Conservation (phyloP, 805 yeast genomes). For the Candida nonsorbophila region DNA sequence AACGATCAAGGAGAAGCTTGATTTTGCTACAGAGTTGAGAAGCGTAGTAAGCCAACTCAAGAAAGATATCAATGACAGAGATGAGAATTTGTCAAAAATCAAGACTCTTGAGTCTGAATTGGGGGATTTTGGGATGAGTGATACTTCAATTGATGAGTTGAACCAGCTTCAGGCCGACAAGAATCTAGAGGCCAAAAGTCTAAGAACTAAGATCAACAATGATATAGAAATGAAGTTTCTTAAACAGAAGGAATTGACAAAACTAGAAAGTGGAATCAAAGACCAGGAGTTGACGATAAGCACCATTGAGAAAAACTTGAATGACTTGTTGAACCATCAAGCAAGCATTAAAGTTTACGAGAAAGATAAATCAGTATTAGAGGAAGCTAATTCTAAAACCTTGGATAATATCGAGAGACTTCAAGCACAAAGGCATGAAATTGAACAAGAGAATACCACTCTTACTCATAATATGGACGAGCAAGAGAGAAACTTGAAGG, state of each 20-base stretch:
- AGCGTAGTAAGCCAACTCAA: constrained; percentile 27
- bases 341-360: constrained; percentile 24
- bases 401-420: too few species aligned
- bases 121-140: constrained; percentile 26
- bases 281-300: constrained; percentile 50
- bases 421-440: too few species aligned
- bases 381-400: too few species aligned
- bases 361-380: too few species aligned
- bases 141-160: constrained; percentile 38
- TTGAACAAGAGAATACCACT: too few species aligned
- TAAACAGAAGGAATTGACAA: constrained; percentile 36
- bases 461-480: too few species aligned
- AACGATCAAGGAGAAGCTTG: too few species aligned
- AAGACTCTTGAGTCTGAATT: constrained; percentile 24
- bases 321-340: constrained; percentile 38
- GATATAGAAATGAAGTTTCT: constrained; percentile 39
- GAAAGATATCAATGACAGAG: constrained; percentile 26
- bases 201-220: constrained; percentile 28
- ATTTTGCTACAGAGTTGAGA: constrained; percentile 13
- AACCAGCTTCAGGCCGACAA: constrained; percentile 39
- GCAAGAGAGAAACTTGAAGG: too few species aligned
- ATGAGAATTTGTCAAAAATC: too few species aligned
- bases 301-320: constrained; percentile 45
- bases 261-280: constrained; percentile 46
- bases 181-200: constrained; percentile 30